Base-by-base conservation (phyloP, 2,329 filamentous ascomycete genomes). In the Fusarium sp. region DNA sequence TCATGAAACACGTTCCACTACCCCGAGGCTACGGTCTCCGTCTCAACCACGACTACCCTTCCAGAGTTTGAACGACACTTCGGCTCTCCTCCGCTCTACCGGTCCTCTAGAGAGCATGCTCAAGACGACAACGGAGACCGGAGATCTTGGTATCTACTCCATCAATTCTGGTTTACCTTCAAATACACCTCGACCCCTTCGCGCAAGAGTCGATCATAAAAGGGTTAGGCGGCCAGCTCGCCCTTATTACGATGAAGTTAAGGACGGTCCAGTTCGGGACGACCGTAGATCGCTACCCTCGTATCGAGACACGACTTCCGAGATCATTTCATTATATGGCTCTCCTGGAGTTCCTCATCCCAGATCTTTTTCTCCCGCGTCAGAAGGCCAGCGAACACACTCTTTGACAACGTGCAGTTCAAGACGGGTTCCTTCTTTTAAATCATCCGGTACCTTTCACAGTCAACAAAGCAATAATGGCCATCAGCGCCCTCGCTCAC, bases 41-140 rank as follows among this genome's bases (percentile, higher is more conserved):
- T 67, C 81, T 38, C 75, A 70, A 8, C 75, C 82, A 39, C 81
- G 77, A 70, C 83, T 82, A 41, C 84, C 86, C 9, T 80, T 87
- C 38, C 83, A 83, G 64, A 83, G 82, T 73, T 81, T 86, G 66
- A 83, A 84, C 56, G 83, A 86, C 63, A 85, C 85, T 63, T 77
- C 81, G 36, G 78, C 79, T 35, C 80, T 87, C 57, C 82, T 87
- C 20, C 83, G 81, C 51, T 87, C 84, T 3, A 87, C 89, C 1
- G 88, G 86, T 10, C 87, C 87, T 5, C 81, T 91, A n/a, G 87
- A 90, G 74, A 87, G 89, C 79, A 91, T 92, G 90, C 83, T 92
- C 66, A 91, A 89, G 81, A 91, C 87, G 8, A 91, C 88, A 3
- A 91, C 90, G 2, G 90, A 92, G 77, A 90, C 89, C 14, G 90